Conservation (phyloP, 352 stramenopile species). For the Phytophthora pseudosyringae region DNA sequence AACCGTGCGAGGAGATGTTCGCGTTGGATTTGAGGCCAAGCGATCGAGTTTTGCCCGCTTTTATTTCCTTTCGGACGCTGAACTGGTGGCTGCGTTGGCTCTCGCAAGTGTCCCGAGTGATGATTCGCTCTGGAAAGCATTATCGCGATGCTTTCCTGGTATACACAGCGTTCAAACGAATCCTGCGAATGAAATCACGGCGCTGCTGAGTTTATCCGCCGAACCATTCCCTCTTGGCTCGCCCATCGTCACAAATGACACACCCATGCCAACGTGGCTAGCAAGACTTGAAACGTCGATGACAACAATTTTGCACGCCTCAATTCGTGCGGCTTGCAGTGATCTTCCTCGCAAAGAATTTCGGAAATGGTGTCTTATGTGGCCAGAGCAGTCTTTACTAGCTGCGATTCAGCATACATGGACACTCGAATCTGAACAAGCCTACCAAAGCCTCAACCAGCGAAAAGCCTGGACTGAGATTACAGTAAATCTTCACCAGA, state of each 20-base stretch:
- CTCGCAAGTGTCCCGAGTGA: constrained; percentile 23
- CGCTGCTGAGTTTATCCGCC: constrained; percentile 53
- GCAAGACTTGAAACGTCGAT: constrained; percentile 67
- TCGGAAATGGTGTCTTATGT: constrained; percentile 82
- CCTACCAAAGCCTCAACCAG: constrained; percentile 31
- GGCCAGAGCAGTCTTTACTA: constrained; percentile 78
- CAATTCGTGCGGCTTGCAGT: constrained; percentile 59
- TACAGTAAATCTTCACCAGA: constrained; percentile 36
- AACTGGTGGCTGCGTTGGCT: constrained; percentile 58
- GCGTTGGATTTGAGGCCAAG: constrained; percentile 55
- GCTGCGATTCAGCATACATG: constrained; percentile 59
- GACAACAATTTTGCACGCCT: constrained; percentile 73
- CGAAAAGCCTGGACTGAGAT: constrained; percentile 47
- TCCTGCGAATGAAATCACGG: constrained; percentile 55
- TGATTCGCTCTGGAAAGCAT: constrained; percentile 44
- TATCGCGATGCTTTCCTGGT: constrained; percentile 69
- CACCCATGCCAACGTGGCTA: constrained; percentile 56
- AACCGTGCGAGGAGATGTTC: constrained; percentile 45
- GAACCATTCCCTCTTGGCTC: constrained; percentile 67
- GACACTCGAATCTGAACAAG: constrained; percentile 65
- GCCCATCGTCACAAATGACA: constrained; percentile 51
- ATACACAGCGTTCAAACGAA: constrained; percentile 58
- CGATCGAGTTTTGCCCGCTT: constrained; percentile 67
- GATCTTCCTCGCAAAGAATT: constrained; percentile 82
- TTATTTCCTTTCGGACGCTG: constrained; percentile 70